Base-by-base conservation (phyloP, 768 basidiomycete species). In the Phanerodontia chrysosporium region DNA sequence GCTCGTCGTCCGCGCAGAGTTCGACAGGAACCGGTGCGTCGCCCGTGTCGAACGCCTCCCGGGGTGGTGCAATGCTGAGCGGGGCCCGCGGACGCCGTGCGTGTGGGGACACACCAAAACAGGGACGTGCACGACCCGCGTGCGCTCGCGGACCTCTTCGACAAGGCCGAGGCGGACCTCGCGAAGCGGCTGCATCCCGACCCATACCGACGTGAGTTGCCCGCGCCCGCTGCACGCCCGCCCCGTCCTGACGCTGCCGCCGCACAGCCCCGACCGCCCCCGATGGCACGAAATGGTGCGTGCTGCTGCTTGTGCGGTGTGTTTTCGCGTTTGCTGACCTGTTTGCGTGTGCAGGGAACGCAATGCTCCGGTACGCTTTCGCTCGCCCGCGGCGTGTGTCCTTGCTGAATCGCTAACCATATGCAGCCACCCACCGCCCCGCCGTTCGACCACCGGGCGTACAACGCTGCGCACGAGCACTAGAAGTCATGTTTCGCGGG, bases 241-340 rank as follows among this genome's bases (percentile, higher is more conserved):
- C 42, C 14, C 29, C 27, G 49, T 30, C 14, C 28, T 30, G 46
- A 25, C 44, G 53, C 57, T 62, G 21, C 12, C 28, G 42, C 28
- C 1, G 7, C 63, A 42, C 61, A 98, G 95, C 88, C 59, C 82
- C 95, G 49, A 68, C 81, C 42, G 89, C 86, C 71, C 92, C 93
- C 49, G 93, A 90, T 58, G 95, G 95, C 59, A 94, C 93, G n/a
- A 97, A 96, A 76, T 98, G 95, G 95, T 95, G 67, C 66, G 87
- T 82, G 45, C 18, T 51, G 24, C n/a, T 21, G 32, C 18, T 53
- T 8, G 27, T 45, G 25, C 46, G 14, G 13, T 6, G 32, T 6
- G 13, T 35, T 21, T 45, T 51, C 9, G 13, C 63, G 25, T n/a
- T 55, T 29, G 44, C 46, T 62, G 29, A 53, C 62, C 53, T 59